Base-by-base conservation (phyloP, 257 asterid genomes). In the Salvia rosmarinus region DNA sequence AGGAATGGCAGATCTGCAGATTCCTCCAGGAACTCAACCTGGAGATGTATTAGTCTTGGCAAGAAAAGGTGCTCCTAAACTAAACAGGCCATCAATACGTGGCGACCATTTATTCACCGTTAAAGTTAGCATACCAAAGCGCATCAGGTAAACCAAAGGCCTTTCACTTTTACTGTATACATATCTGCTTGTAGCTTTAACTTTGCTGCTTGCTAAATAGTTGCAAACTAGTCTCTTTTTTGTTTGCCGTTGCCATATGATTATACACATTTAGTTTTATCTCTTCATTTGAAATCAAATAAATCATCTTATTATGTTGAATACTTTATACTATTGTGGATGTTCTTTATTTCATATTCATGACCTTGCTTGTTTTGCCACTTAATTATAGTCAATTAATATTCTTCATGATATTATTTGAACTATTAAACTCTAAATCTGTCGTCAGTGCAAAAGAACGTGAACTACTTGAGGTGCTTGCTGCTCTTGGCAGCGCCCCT, bases 11-110 rank as follows among this genome's bases (percentile, higher is more conserved):
- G 98, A 95, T 66, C 90, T 95, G 79, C 96, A 83, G 82, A 86
- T 91, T 83, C 95, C 99, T 80, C 95, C 98, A 23, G 97, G 98
- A 34, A 95, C 97, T 76, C 99, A 95, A 85, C 99, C 99, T 74
- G 98, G 97, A 50, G 98, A 91, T 78, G 94, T 89, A 79, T 95
- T 95, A 66, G 98, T 95, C 82, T 82, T 95, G 88, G 90, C 98
- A 67, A 89, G 88, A 65, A 89, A 91, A 88, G 99, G 99, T 80
- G 98, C 91, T 49, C 98, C 99, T 23, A 95, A 87, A 79, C 84
- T 95, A 50, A 91, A 95, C 79, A 83, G 92, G 81, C 98, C 98
- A 50, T 88, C 97, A 44, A 92, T 91, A 78, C 97, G 99, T 28
- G 98, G 99, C 28, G 99, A 95, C 74, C 99, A 95, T 85, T 76